Percentiles rank a stretch among this genome's conserved stretches.
These are phyloP conservation scores for Microstegium vimineum DNA, from an alignment of 176 grass and related monocot genomes.

Conservation along the genomic window DNA sequence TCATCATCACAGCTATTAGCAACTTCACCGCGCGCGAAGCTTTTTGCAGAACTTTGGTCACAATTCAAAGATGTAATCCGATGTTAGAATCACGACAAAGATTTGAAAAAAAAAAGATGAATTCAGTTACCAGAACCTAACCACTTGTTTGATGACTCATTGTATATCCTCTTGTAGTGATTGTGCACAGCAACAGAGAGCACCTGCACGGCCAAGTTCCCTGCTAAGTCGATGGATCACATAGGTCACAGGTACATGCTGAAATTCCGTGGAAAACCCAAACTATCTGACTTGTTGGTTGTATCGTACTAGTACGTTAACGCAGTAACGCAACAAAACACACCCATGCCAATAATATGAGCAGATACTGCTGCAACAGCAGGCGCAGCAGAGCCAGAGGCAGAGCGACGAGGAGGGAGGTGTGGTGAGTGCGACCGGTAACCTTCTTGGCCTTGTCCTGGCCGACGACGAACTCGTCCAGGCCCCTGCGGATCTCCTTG, in stretches of 20 bases:
- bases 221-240: background rate
- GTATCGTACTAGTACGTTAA: background rate
- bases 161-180: constrained; percentile 67
- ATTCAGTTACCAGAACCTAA: background rate
- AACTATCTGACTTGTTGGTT: background rate
- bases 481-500: constrained; percentile 51
- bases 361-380: background rate
- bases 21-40: background rate
- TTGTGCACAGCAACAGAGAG: constrained; percentile 68
- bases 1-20: background rate
- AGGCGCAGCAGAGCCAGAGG: background rate
- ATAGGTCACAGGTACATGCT: background rate
- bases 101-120: background rate
- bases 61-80: background rate
- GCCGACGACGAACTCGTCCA: constrained; percentile 61
- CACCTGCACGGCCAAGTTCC: constrained; percentile 35
- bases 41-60: background rate
- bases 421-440: background rate
- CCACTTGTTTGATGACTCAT: constrained; percentile 33
- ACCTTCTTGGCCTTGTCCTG: constrained; percentile 64
- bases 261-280: background rate
- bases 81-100: background rate
- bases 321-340: background rate
- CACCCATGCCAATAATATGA: background rate
- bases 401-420: background rate